Conservation (phyloP, 1,284 basidiomycete genomes). For the Sporisorium graminicola region DNA sequence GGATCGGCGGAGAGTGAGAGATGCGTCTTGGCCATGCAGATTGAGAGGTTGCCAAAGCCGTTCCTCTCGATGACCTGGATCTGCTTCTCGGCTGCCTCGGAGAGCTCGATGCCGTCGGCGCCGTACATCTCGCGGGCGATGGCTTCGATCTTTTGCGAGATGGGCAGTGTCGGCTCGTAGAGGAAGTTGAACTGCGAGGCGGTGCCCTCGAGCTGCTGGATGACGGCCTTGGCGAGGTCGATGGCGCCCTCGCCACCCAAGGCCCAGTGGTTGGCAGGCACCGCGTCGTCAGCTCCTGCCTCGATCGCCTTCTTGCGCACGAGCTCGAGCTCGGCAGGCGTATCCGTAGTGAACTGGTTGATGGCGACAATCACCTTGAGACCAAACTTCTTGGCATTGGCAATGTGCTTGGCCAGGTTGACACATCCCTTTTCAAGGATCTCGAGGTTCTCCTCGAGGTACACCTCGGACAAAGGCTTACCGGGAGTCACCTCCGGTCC, state of each 20-base stretch:
- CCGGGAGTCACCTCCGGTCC: constrained; percentile 97
- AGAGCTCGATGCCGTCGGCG: constrained; percentile 73
- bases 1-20: constrained; percentile 65
- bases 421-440: constrained; percentile 91
- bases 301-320: constrained; percentile 83
- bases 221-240: constrained; percentile 64
- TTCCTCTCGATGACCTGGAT: constrained; percentile 92
- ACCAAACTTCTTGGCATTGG: constrained; percentile 95
- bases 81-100: constrained; percentile 80
- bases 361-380: constrained; percentile 96
- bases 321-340: constrained; percentile 87
- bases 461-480: constrained; percentile 91
- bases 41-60: constrained; percentile 78
- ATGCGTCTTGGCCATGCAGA: constrained; percentile 98
- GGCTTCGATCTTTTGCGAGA: constrained; percentile 66
- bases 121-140: constrained; percentile 69
- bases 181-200: constrained; percentile 66
- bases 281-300: constrained; percentile 93
- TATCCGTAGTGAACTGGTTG: constrained; percentile 94
- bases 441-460: constrained; percentile 92
- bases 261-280: constrained; percentile 88
- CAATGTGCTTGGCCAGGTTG: constrained; percentile 92
- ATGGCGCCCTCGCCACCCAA: constrained; percentile 64
- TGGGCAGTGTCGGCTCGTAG: constrained; percentile 61
- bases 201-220: constrained; percentile 59